These are phyloP conservation scores for Phytopythium delawarense DNA, from an alignment of 352 stramenopile species.

Conservation along the genomic window DNA sequence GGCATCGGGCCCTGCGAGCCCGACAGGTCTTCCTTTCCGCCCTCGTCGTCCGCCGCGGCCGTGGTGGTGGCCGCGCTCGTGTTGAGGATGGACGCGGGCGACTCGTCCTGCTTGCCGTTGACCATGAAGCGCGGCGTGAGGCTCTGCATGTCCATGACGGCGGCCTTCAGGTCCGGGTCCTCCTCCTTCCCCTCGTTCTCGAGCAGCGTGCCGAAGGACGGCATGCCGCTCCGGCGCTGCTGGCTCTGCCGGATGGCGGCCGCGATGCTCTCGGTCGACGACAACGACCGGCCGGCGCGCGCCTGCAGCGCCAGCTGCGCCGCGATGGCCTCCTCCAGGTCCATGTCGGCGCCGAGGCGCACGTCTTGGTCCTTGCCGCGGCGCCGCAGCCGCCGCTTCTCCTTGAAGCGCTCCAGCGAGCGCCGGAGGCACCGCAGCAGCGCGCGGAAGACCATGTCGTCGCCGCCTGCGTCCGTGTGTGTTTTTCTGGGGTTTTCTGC, in stretches of 20 bases:
- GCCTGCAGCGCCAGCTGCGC: constrained; percentile 31
- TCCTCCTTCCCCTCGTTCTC: constrained; percentile 19
- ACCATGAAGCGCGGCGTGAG: constrained; percentile 22
- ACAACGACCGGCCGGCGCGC: constrained; percentile 26
- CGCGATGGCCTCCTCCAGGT: constrained; percentile 33
- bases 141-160: constrained; percentile 28
- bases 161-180: constrained; percentile 15
- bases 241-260: constrained; percentile 20
- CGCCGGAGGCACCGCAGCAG: constrained; percentile 31
- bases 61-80: constrained; percentile 18
- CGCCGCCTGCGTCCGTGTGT: neutral
- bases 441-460: constrained; percentile 29
- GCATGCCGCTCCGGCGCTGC: constrained; percentile 23
- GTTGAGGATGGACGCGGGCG: constrained; percentile 18
- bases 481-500: constrained; percentile 7
- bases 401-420: constrained; percentile 25
- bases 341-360: constrained; percentile 25
- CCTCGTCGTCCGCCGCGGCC: constrained; percentile 6
- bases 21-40: constrained; percentile 5
- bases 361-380: constrained; percentile 14
- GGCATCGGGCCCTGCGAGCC: constrained; percentile 4
- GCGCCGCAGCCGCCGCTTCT: constrained; percentile 11
- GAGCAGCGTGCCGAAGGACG: constrained; percentile 26
- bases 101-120: constrained; percentile 19
- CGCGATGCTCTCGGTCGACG: constrained; percentile 34